Base-by-base conservation (phyloP, 2,329 filamentous ascomycete genomes). In the Ampelomyces quisqualis region DNA sequence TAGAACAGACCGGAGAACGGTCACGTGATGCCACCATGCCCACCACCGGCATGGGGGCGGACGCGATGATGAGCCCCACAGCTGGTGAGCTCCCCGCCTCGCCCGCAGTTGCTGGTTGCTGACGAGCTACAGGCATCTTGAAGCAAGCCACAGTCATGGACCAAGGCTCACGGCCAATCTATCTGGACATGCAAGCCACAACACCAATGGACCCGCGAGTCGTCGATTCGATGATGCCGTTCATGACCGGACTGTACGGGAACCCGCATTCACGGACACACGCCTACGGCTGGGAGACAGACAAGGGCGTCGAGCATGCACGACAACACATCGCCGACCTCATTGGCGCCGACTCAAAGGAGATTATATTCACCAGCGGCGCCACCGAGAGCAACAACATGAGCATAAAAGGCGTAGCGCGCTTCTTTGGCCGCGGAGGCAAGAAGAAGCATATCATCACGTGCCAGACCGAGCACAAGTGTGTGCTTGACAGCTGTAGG, bases 391-490 rank as follows among this genome's bases (percentile, higher is more conserved):
- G 90, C 67, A 98, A 98, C 73, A 98, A 98, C 64, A 98, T 98
- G 93, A 95, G 90, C 70, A 89, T 98, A 74, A 98, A 98, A 74
- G 93, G 93, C 51, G 91, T 98, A 7, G 90, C 93, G 14, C 81
- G 91, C 50, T 98, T 98, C 73, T 96, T 96, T 67, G 90, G 89
- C 53, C 82, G 88, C 43, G 84, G 82, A 2, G 90, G 90, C 59
- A 96, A 96, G 81, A 97, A 97, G 82, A 95, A 87, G 74, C 93
- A 98, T 71, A 91, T 98, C 63, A 90, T 98, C 69, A 98, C 93
- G 17, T 89, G 84, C 26, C 93, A 97, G 74, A 98, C 93, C 0
- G 93, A 98, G 73, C 93, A 98, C 78, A 98, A 98, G 75, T 98
- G 93, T 71, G 93, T 98, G 11, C 78, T 98, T 37, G 93, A 98